Conservation (phyloP, 805 yeast genomes). For the Candida silvicultrix region DNA sequence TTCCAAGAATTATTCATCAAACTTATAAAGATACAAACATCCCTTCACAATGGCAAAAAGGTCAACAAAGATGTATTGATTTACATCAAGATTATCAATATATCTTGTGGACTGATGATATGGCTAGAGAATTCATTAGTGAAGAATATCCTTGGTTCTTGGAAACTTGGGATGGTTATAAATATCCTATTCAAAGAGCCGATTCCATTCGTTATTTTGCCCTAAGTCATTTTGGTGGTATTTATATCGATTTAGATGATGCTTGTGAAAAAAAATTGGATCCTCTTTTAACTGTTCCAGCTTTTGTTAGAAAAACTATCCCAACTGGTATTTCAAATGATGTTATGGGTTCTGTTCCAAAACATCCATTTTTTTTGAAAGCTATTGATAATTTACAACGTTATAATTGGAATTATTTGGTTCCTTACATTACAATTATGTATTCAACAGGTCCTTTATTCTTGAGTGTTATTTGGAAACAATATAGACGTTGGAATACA, state of each 20-base stretch:
- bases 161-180: constrained; percentile 68
- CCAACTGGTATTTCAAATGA: constrained; percentile 94
- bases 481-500: constrained; percentile 70
- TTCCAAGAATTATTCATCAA: constrained; percentile 91
- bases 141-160: constrained; percentile 86
- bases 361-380: constrained; percentile 77
- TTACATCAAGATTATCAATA: constrained; percentile 86
- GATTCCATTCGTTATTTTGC: constrained; percentile 89
- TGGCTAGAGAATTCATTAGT: constrained; percentile 70
- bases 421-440: constrained; percentile 90
- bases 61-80: constrained; percentile 71
- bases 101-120: constrained; percentile 85
- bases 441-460: constrained; percentile 89
- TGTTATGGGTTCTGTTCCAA: constrained; percentile 84
- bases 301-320: constrained; percentile 78
- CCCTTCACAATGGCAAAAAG: constrained; percentile 76
- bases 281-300: constrained; percentile 75
- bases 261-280: constrained; percentile 78
- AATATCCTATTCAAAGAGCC: constrained; percentile 81
- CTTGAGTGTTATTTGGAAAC: constrained; percentile 81
- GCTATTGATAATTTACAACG: constrained; percentile 57
- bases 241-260: constrained; percentile 86
- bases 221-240: constrained; percentile 78
- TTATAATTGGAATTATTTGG: constrained; percentile 67
- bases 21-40: constrained; percentile 76